These are phyloP conservation scores for Colletotrichum sojae DNA, from an alignment of 2,329 filamentous ascomycete genomes.

Conservation along the genomic window DNA sequence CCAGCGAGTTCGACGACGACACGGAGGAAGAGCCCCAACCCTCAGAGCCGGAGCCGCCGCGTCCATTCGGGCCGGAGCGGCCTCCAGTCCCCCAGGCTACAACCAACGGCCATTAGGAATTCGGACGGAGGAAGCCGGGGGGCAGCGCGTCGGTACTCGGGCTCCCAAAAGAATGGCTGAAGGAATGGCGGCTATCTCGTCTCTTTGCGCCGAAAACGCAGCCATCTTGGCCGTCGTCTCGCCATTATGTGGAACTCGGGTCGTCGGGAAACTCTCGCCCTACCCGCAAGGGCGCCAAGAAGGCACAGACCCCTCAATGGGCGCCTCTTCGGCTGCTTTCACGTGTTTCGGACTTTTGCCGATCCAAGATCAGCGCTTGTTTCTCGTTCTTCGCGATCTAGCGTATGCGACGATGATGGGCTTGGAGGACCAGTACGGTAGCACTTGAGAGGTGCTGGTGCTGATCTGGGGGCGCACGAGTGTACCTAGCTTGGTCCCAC, in stretches of 20 bases:
- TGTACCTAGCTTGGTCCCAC: slow-evolving; percentile 1
- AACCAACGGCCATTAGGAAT: slow-evolving; percentile 61
- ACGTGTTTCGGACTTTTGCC: slow-evolving; percentile 22
- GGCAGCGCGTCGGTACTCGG: not conserved
- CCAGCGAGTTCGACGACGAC: slow-evolving; percentile 75
- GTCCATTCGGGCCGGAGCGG: slow-evolving; percentile 64
- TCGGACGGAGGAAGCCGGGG: slow-evolving; percentile 34
- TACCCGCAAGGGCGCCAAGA: slow-evolving; percentile 12
- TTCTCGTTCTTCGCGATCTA: slow-evolving; percentile 21
- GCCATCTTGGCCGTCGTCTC: too few relatives aligned
- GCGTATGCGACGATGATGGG: not conserved
- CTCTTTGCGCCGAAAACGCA: too few relatives aligned
- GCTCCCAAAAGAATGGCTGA: too few relatives aligned
- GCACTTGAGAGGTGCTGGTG: not conserved
- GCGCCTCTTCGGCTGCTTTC: slow-evolving; percentile 14
- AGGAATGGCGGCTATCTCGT: too few relatives aligned
- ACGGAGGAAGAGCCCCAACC: slow-evolving; percentile 65
- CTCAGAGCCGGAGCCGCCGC: slow-evolving; percentile 52
- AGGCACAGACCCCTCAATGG: not conserved
- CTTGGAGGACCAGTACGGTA: not conserved
- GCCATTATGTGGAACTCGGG: too few relatives aligned
- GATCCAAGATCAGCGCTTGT: slow-evolving; percentile 23
- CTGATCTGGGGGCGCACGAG: not conserved
- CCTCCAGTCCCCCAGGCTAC: slow-evolving; percentile 56
- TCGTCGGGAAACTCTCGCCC: not conserved